These are phyloP conservation scores for Massarina eburnea DNA, from an alignment of 2,329 filamentous ascomycete species.

Conservation along the genomic window DNA sequence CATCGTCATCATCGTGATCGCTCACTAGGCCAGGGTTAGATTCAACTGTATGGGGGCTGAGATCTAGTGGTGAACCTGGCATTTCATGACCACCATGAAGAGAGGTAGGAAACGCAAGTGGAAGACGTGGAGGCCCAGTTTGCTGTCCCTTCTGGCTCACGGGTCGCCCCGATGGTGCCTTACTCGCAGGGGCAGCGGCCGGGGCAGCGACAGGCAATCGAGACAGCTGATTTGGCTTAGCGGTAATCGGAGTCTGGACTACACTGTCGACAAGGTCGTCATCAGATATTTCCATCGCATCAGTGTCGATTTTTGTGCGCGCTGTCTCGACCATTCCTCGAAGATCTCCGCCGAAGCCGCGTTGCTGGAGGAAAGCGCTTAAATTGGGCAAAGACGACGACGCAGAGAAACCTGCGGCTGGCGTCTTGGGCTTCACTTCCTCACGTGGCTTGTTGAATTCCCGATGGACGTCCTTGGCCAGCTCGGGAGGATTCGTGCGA, in stretches of 20 bases:
- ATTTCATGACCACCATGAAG: constrained; percentile 30
- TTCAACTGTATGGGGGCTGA: constrained; percentile 52
- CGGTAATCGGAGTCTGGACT: constrained; percentile 30
- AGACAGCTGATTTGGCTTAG: constrained; percentile 32
- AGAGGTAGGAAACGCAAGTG: constrained; percentile 32
- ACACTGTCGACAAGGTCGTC: constrained; percentile 36
- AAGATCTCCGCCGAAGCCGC: constrained; percentile 45
- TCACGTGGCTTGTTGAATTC: constrained; percentile 26
- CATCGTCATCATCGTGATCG: constrained; percentile 54
- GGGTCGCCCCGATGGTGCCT: constrained; percentile 31
- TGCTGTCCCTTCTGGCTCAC: constrained; percentile 37
- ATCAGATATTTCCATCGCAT: constrained; percentile 38
- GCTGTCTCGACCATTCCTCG: constrained; percentile 41
- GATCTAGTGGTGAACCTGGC: constrained; percentile 41
- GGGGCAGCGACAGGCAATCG: constrained; percentile 34
- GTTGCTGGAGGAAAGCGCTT: constrained; percentile 43
- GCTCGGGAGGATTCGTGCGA: constrained; percentile 24
- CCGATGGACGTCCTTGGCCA: constrained; percentile 37
- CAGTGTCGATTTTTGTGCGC: constrained; percentile 39
- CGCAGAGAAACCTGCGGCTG: constrained; percentile 31
- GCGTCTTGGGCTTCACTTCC: constrained; percentile 12
- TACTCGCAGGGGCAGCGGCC: constrained; percentile 27
- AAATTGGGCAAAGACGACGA: constrained; percentile 48
- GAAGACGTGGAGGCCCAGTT: constrained; percentile 31
- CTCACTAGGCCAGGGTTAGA: constrained; percentile 54